Evolutionary conservation across 371 early-diverging fungal species (phyloP).

Genomic region (Rhizopus sp.): DNA sequence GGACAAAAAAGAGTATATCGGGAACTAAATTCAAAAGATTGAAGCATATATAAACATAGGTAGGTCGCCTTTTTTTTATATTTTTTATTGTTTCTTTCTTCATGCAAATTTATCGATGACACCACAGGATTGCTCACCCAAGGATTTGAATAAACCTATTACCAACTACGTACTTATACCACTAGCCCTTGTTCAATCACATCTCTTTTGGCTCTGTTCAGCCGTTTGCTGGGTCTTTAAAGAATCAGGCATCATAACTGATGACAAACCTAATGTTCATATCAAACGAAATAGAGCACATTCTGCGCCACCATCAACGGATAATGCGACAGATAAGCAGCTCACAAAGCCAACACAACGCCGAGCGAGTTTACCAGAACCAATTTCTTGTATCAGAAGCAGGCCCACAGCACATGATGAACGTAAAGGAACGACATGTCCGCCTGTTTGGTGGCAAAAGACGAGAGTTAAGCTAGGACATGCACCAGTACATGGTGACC

Average conservation of each 20-base stretch:
- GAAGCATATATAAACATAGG: not conserved
- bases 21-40: not conserved
- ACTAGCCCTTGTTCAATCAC: constrained; percentile 21
- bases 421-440: constrained; percentile 27
- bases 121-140: not conserved
- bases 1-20: not conserved
- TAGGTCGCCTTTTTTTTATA: not conserved
- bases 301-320: not conserved
- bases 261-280: not conserved
- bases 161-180: constrained; percentile 6
- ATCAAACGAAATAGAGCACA: not conserved
- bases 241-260: constrained; percentile 1
- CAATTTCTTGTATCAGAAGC: not conserved
- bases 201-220: constrained; percentile 26
- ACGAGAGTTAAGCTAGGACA: constrained; percentile 20
- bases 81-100: not conserved
- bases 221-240: constrained; percentile 19
- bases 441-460: constrained; percentile 36
- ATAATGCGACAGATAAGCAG: not conserved
- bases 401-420: constrained; percentile 26
- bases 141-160: not conserved
- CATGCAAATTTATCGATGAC: not conserved
- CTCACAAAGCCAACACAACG: not conserved
- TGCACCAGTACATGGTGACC: constrained; percentile 19
- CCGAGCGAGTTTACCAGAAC: constrained; percentile 5